phyloP scores from a whole-genome alignment of 2,329 filamentous ascomycete genomes.

The Pseudogymnoascus verrucosus region DNA sequence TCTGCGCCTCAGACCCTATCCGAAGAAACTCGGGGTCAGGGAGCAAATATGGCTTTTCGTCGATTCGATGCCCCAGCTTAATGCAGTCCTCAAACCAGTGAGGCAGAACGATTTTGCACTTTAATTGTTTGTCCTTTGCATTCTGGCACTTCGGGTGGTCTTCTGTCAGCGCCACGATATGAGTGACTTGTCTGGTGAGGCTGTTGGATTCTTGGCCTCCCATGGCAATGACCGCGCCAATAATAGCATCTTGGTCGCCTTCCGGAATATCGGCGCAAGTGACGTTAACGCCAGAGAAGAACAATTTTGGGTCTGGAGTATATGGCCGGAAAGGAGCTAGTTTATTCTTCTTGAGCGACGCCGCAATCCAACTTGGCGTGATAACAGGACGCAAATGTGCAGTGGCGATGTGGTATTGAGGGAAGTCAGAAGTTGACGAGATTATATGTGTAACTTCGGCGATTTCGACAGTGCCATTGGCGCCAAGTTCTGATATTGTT shows the following conservation, averaged over 20 bases:
- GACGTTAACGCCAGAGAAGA: conserved; percentile 78
- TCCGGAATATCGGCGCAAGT: conserved; percentile 77
- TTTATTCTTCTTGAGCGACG: conserved; percentile 61
- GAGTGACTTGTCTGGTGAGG: conserved; percentile 69
- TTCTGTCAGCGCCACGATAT: conserved; percentile 74
- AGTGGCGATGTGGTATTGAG: conserved; percentile 69
- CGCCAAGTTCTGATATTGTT: conserved; percentile 31
- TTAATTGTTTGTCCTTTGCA: conserved; percentile 56
- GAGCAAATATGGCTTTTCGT: conserved; percentile 76
- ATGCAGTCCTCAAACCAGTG: conserved; percentile 99
- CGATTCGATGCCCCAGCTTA: conserved; percentile 83
- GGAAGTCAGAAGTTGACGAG: conserved; percentile 79
- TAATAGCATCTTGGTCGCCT: conserved; percentile 85
- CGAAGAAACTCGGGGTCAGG: conserved; percentile 80
- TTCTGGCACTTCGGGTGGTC: conserved; percentile 64
- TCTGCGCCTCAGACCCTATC: conserved; percentile 44
- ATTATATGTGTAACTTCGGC: conserved; percentile 55
- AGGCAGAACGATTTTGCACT: conserved; percentile 78
- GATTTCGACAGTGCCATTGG: conserved; percentile 32
- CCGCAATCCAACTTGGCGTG: conserved; percentile 69
- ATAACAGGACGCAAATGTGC: conserved; percentile 78
- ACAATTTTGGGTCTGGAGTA: conserved; percentile 83
- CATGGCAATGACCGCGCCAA: conserved; percentile 80
- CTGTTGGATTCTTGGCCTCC: conserved; percentile 72
- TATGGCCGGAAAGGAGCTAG: conserved; percentile 72